A percentile compares a stretch with the other conserved stretches of the same genome.
Evolutionary conservation across 176 grass and related monocot genomes (phyloP).

Genomic region (Oryza meyeriana): DNA sequence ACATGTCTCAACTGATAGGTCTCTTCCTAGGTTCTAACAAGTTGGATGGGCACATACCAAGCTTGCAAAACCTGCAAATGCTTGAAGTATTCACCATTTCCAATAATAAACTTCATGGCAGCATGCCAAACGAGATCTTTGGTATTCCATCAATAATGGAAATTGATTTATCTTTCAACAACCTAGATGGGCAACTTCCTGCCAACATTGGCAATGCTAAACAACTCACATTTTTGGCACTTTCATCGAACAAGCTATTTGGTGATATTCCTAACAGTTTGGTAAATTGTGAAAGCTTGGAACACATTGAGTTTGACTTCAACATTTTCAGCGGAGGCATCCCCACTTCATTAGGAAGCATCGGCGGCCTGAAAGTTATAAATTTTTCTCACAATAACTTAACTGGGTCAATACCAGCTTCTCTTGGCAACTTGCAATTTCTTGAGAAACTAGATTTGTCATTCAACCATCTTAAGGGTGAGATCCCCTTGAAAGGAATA

Average conservation of each 20-base stretch:
- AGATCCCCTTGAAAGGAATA: slow-evolving; percentile 18
- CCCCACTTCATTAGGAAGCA: not conserved
- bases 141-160: not conserved
- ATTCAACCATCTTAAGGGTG: slow-evolving; percentile 22
- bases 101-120: slow-evolving; percentile 16
- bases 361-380: not conserved
- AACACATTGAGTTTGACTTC: not conserved
- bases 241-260: slow-evolving; percentile 12
- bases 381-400: slow-evolving; percentile 26
- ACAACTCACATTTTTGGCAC: not conserved
- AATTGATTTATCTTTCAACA: slow-evolving; percentile 24
- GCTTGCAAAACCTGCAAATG: not conserved
- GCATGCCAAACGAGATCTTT: slow-evolving; percentile 19
- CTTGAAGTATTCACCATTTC: not conserved
- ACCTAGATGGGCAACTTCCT: not conserved
- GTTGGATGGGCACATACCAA: slow-evolving; percentile 11
- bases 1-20: not conserved
- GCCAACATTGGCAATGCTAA: not conserved
- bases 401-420: not conserved
- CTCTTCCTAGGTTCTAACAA: not conserved
- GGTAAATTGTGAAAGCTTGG: slow-evolving; percentile 21
- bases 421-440: not conserved
- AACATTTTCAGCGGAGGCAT: slow-evolving; percentile 30
- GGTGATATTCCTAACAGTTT: slow-evolving; percentile 32
- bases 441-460: slow-evolving; percentile 25